Percentiles rank a stretch among this genome's conserved stretches.
Evolutionary conservation across 2,329 filamentous ascomycete species (phyloP).

Genomic region (Phyllosticta ampelicida): DNA sequence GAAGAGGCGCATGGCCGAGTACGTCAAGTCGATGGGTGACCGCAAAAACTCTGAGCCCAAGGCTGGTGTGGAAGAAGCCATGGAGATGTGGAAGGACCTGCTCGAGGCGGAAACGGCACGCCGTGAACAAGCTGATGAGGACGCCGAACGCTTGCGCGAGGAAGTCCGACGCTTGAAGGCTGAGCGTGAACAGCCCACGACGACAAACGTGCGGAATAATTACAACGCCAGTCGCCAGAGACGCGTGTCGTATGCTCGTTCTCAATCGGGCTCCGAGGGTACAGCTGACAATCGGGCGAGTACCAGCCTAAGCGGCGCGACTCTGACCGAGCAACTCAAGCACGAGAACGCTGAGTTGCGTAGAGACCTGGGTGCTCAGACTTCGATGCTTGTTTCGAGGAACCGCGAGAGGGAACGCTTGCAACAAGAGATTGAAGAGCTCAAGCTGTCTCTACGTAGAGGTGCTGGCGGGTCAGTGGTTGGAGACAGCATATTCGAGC

Average conservation of each 20-base stretch:
- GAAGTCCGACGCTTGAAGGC: conserved; percentile 62
- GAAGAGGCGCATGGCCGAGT: conserved; percentile 74
- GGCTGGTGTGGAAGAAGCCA: conserved; percentile 30
- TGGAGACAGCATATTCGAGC: conserved; percentile 83
- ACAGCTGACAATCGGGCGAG: conserved; percentile 39
- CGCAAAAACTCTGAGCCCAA: conserved; percentile 25
- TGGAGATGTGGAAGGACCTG: conserved; percentile 88
- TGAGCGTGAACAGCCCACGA: conserved; percentile 26
- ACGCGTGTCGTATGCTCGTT: conserved; percentile 27
- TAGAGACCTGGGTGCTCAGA: conserved; percentile 87
- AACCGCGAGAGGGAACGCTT: conserved; percentile 91
- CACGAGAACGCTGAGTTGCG: conserved; percentile 89
- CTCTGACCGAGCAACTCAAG: conserved; percentile 75
- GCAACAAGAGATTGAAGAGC: conserved; percentile 93
- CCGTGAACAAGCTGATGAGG: conserved; percentile 81
- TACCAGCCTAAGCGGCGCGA: conserved; percentile 43
- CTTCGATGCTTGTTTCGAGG: conserved; percentile 91
- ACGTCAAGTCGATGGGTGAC: conserved; percentile 55
- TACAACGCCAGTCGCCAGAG: conserved; percentile 27
- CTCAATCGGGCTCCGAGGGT: conserved; percentile 29
- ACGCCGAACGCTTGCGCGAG: conserved; percentile 72
- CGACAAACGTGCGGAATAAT: conserved; percentile 23
- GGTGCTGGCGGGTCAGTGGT: conserved; percentile 48
- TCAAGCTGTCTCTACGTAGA: conserved; percentile 78
- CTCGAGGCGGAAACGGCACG: conserved; percentile 84